A percentile compares a stretch with the other conserved stretches of the same genome.
Evolutionary conservation across 1,284 basidiomycete species (phyloP).

Genomic region (Ustilago xerochloae): DNA sequence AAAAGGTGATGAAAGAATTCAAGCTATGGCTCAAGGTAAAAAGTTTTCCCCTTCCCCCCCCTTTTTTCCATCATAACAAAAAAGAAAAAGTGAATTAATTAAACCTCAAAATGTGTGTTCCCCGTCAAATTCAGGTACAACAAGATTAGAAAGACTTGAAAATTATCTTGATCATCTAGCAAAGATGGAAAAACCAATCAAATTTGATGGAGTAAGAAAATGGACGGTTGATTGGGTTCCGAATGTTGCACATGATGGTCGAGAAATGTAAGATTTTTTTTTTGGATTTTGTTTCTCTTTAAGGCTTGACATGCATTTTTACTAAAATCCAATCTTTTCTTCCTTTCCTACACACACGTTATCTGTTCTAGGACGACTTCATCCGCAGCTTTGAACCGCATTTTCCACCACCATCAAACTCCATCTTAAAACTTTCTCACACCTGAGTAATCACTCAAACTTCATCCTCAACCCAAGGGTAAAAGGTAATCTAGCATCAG

Average conservation of each 20-base stretch:
- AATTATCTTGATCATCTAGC: slow-evolving; percentile 35
- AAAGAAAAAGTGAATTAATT: neutral
- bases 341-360: neutral
- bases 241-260: slow-evolving; percentile 30
- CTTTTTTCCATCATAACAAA: too few species aligned
- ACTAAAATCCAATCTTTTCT: neutral
- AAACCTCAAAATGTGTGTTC: neutral
- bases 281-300: neutral
- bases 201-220: neutral
- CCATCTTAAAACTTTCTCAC: neutral
- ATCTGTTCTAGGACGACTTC: slow-evolving; percentile 12
- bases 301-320: neutral
- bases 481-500: slow-evolving; percentile 88
- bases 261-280: slow-evolving; percentile 32
- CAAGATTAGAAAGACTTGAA: slow-evolving; percentile 23
- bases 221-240: slow-evolving; percentile 42
- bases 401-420: neutral
- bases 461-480: slow-evolving; percentile 30
- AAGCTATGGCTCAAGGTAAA: slow-evolving; percentile 51
- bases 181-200: neutral
- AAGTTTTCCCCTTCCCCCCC: neutral
- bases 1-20: slow-evolving; percentile 29
- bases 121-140: slow-evolving; percentile 23
- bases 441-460: slow-evolving; percentile 20
- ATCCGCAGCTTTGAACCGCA: slow-evolving; percentile 6